A percentile compares a stretch with the other conserved stretches of the same genome.
These are phyloP conservation scores for Strigomonas culicis DNA, from an alignment of 208 protist species.

Conservation along the genomic window DNA sequence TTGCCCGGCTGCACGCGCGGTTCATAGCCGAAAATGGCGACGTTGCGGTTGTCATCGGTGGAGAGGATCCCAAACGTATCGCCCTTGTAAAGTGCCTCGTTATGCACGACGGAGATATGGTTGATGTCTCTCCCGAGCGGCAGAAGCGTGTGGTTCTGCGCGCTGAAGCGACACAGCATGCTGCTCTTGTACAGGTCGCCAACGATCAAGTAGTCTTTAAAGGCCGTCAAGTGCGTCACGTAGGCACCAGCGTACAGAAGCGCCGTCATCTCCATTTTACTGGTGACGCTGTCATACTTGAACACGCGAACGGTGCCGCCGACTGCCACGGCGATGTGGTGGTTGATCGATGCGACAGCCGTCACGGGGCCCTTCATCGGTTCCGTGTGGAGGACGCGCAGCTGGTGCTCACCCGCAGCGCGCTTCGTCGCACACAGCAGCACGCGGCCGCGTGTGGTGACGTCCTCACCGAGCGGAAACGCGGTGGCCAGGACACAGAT, in stretches of 20 bases:
- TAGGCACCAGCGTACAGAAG: conserved; percentile 85
- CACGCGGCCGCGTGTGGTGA: conserved; percentile 72
- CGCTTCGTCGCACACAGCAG: conserved; percentile 47
- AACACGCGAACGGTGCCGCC: conserved; percentile 84
- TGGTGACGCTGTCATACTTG: conserved; percentile 48
- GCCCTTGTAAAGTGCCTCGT: conserved; percentile 77
- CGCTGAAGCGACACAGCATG: conserved; percentile 70
- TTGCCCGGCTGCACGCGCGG: conserved; percentile 43
- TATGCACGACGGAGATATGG: conserved; percentile 49
- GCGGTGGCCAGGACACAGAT: conserved; percentile 79
- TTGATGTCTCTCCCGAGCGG: conserved; percentile 68
- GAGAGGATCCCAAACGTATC: conserved; percentile 61
- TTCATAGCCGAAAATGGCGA: conserved; percentile 72
- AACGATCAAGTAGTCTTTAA: conserved; percentile 78
- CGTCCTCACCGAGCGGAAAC: conserved; percentile 84
- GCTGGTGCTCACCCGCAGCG: conserved; percentile 17
- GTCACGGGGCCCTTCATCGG: conserved; percentile 78
- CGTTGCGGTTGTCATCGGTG: conserved; percentile 70
- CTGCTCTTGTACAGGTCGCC: conserved; percentile 74
- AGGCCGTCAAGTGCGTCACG: conserved; percentile 60
- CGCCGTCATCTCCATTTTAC: conserved; percentile 60
- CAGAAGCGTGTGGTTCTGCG: conserved; percentile 71
- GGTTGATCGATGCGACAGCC: conserved; percentile 51
- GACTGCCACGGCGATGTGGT: conserved; percentile 67
- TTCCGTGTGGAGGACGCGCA: conserved; percentile 68